phyloP scores from a whole-genome alignment of 495 filamentous ascomycete genomes.

The Wilcoxina mikolae region DNA sequence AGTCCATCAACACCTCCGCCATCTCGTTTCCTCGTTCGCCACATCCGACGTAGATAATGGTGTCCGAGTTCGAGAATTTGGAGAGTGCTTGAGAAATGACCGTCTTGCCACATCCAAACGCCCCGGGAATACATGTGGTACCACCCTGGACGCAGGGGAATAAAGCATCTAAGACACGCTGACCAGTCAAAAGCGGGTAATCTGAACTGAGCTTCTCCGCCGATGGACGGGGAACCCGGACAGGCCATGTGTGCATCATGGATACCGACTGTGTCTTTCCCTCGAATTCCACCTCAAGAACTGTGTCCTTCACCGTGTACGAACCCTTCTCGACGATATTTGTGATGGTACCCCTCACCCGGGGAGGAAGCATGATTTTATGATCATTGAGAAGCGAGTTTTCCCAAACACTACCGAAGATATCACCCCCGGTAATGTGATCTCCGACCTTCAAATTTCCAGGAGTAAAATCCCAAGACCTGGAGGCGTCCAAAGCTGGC shows the following conservation, averaged over 20 bases:
- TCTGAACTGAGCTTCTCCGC: constrained; percentile 79
- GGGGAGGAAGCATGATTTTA: constrained; percentile 86
- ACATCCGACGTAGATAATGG: constrained; percentile 97
- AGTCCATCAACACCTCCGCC: constrained; percentile 99
- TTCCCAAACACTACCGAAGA: constrained; percentile 86
- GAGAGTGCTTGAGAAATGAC: constrained; percentile 96
- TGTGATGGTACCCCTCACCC: constrained; percentile 82
- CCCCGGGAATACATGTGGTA: constrained; percentile 93
- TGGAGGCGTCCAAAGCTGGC: constrained; percentile 71
- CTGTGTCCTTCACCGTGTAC: constrained; percentile 88
- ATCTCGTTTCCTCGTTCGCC: constrained; percentile 99
- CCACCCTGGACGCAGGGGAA: constrained; percentile 96
- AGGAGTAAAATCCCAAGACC: constrained; percentile 91
- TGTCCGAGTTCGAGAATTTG: constrained; percentile 99
- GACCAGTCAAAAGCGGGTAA: constrained; percentile 85
- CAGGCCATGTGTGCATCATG: constrained; percentile 99
- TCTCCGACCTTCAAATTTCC: constrained; percentile 77
- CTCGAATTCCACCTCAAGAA: constrained; percentile 92
- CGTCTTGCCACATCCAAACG: constrained; percentile 98
- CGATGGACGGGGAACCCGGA: constrained; percentile 81
- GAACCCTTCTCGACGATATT: constrained; percentile 71
- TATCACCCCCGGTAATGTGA: constrained; percentile 88
- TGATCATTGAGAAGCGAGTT: constrained; percentile 92
- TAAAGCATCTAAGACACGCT: constrained; percentile 91
- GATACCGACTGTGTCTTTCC: constrained; percentile 79